phyloP scores from a whole-genome alignment of 352 stramenopile species.

The Pythium scleroteichum region DNA sequence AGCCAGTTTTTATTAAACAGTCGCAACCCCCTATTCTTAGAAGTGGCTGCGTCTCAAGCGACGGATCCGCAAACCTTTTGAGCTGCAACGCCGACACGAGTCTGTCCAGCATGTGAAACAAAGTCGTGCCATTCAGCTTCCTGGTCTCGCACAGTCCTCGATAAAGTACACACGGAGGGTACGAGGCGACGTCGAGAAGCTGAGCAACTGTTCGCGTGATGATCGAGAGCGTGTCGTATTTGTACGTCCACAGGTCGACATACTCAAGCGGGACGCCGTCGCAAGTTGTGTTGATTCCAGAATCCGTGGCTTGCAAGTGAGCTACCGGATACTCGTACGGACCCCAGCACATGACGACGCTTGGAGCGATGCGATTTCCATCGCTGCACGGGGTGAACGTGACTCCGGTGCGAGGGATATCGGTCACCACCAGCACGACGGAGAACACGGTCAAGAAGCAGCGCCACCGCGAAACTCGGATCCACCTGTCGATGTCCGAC shows the following conservation, averaged over 20 bases:
- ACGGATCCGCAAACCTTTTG: neutral
- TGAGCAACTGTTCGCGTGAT: constrained; percentile 7
- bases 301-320: neutral
- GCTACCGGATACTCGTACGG: constrained; percentile 18
- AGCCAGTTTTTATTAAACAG: no score
- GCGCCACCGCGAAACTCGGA: constrained; percentile 13
- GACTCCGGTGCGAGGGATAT: neutral
- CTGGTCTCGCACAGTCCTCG: neutral
- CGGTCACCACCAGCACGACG: neutral
- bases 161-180: constrained; percentile 24
- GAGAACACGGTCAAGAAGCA: constrained; percentile 8
- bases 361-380: neutral
- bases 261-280: neutral
- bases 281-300: neutral
- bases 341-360: constrained; percentile 14
- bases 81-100: constrained; percentile 9
- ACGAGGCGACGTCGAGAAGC: constrained; percentile 13
- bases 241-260: constrained; percentile 20
- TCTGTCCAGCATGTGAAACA: constrained; percentile 27
- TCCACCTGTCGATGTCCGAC: constrained; percentile 8
- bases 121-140: neutral
- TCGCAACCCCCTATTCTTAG: no score
- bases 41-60: neutral
- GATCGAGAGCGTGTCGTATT: constrained; percentile 28
- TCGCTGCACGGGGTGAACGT: neutral